Conservation (phyloP, 495 filamentous ascomycete species). For the Elasticomyces elasticus region DNA sequence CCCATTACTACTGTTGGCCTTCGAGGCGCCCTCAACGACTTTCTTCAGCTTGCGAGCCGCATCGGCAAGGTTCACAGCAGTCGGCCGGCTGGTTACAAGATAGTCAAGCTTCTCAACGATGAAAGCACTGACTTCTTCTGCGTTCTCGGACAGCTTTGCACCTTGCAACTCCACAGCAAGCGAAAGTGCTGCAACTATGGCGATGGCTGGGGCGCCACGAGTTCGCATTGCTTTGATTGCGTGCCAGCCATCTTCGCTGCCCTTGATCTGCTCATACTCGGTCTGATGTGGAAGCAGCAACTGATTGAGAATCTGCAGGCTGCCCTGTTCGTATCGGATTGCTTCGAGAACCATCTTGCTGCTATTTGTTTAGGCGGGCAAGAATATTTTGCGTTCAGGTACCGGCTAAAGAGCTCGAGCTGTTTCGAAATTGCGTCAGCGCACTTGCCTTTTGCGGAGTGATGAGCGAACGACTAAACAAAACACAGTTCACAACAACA, state of each 20-base stretch:
- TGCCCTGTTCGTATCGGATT: conserved; percentile 71
- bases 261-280: conserved; percentile 63
- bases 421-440: not conserved
- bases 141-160: conserved; percentile 29
- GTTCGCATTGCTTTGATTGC: conserved; percentile 93
- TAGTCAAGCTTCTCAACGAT: conserved; percentile 69
- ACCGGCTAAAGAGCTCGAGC: conserved; percentile 5
- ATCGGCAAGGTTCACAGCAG: conserved; percentile 88
- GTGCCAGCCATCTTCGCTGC: conserved; percentile 75
- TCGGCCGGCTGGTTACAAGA: conserved; percentile 76
- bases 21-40: conserved; percentile 38
- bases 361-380: not conserved
- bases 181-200: conserved; percentile 85
- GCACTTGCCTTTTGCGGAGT: not conserved
- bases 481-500: not conserved
- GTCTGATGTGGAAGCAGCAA: conserved; percentile 78
- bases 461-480: not conserved
- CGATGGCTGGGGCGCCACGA: conserved; percentile 88
- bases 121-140: conserved; percentile 52
- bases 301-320: conserved; percentile 81
- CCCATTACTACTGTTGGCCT: conserved; percentile 33
- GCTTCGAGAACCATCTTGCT: conserved; percentile 60
- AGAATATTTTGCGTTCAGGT: conserved; percentile 5
- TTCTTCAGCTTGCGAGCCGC: conserved; percentile 69
- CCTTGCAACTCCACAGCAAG: conserved; percentile 62